phyloP scores from a whole-genome alignment of 202 grass and related monocot species.

The Carex arenaria region DNA sequence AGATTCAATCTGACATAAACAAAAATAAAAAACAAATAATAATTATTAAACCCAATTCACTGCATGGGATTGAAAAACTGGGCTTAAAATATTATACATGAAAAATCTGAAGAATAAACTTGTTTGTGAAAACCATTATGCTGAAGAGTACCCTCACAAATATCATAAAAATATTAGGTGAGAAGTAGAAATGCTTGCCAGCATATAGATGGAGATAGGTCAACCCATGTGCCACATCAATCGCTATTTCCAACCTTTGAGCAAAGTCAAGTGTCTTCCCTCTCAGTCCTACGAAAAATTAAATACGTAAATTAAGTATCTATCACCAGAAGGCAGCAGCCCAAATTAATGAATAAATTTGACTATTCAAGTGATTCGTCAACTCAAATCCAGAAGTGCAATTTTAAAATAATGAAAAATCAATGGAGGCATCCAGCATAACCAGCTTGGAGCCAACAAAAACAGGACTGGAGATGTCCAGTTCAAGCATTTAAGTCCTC shows the following conservation, averaged over 20 bases:
- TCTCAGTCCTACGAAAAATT: slow-evolving; percentile 53
- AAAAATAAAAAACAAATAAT: not conserved
- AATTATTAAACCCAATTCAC: not conserved
- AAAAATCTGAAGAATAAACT: not conserved
- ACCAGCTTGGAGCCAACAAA: not conserved
- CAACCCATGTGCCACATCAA: slow-evolving; percentile 94
- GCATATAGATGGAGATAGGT: slow-evolving; percentile 99
- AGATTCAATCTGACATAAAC: not conserved
- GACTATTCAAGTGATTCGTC: not conserved
- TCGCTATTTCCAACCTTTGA: slow-evolving; percentile 97
- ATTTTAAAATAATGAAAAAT: not conserved
- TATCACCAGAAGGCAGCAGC: not conserved
- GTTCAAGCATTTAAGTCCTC: slow-evolving; percentile 2
- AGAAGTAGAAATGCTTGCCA: slow-evolving; percentile 41
- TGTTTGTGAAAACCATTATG: not conserved
- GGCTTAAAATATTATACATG: not conserved
- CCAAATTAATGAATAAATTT: not conserved
- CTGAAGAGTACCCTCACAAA: not conserved
- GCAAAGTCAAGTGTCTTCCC: slow-evolving; percentile 59
- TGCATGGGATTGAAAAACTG: not conserved
- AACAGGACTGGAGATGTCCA: not conserved
- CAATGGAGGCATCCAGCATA: not conserved
- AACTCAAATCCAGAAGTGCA: not conserved
- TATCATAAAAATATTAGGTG: not conserved
- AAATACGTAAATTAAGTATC: not conserved